phyloP scores from a whole-genome alignment of 352 stramenopile genomes.

The Phytophthora quininea region DNA sequence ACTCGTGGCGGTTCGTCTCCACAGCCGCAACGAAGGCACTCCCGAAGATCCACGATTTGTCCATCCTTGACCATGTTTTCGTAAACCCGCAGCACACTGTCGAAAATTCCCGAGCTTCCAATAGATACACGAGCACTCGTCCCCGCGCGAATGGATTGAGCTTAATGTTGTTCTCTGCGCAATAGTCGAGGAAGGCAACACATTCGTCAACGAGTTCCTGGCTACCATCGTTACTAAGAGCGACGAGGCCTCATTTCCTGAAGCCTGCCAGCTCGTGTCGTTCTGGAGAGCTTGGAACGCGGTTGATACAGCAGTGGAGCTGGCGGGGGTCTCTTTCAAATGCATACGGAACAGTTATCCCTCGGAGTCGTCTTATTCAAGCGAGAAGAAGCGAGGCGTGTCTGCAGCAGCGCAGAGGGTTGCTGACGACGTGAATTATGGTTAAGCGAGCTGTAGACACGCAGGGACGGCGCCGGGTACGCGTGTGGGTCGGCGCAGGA shows the following conservation, averaged over 20 bases:
- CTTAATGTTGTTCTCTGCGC: constrained; percentile 50
- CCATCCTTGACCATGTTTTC: background rate
- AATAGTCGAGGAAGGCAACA: constrained; percentile 53
- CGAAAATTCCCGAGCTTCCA: background rate
- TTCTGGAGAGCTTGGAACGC: background rate
- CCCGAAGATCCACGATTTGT: background rate
- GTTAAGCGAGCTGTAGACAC: background rate
- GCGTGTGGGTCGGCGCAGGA: background rate
- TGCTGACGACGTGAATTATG: background rate
- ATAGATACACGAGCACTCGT: background rate
- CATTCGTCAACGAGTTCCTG: constrained; percentile 38
- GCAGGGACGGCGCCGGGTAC: too few species aligned
- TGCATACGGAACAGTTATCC: background rate
- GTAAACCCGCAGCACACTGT: constrained; percentile 1
- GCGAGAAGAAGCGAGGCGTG: background rate
- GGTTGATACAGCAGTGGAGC: background rate
- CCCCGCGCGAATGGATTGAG: constrained; percentile 43
- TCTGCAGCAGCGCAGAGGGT: background rate
- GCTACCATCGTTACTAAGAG: constrained; percentile 8
- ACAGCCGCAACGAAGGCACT: constrained; percentile 8
- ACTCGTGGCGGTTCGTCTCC: background rate
- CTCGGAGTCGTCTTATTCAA: background rate
- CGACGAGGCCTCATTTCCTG: constrained; percentile 1
- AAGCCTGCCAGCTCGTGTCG: background rate
- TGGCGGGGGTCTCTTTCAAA: background rate